These are phyloP conservation scores for Melanomma pulvis-pyrius DNA, from an alignment of 495 filamentous ascomycete species.

Conservation along the genomic window DNA sequence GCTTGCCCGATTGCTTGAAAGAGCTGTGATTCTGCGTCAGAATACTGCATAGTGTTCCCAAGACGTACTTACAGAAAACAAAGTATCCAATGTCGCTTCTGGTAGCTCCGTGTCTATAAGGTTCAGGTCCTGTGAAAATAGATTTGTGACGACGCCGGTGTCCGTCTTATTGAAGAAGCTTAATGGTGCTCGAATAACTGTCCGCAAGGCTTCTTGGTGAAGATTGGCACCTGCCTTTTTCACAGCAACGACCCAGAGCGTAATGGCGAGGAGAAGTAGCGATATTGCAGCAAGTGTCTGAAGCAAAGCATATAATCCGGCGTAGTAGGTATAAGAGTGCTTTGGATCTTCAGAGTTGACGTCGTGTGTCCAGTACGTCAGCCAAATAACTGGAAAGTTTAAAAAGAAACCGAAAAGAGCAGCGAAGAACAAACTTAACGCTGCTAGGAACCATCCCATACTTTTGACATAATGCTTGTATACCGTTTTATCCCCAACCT, in stretches of 20 bases:
- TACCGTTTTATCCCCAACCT: conserved; percentile 39
- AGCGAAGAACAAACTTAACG: conserved; percentile 33
- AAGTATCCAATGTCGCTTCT: conserved; percentile 1
- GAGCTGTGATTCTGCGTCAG: too few relatives aligned
- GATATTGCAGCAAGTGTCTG: conserved; percentile 37
- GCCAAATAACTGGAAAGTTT: conserved; percentile 48
- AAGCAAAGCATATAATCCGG: conserved; percentile 45
- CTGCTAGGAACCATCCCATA: conserved; percentile 38
- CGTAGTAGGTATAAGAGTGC: conserved; percentile 44
- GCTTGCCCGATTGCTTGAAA: conserved; percentile 38
- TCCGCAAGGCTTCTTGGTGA: conserved; percentile 36
- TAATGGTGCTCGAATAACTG: conserved; percentile 41
- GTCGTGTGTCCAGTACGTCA: conserved; percentile 48
- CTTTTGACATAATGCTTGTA: conserved; percentile 48
- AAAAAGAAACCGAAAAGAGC: conserved; percentile 42
- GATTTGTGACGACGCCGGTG: conserved; percentile 9
- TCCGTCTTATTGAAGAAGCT: conserved; percentile 22
- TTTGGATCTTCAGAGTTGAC: conserved; percentile 30
- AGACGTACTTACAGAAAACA: not conserved
- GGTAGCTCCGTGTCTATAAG: conserved; percentile 25
- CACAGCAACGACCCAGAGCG: conserved; percentile 23
- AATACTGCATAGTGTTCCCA: too few relatives aligned
- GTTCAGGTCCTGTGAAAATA: conserved; percentile 22
- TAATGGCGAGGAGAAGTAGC: conserved; percentile 12
- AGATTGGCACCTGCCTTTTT: conserved; percentile 36